Evolutionary conservation across 1,284 basidiomycete species (phyloP).

Genomic region (Trichosporon coremiiforme): DNA sequence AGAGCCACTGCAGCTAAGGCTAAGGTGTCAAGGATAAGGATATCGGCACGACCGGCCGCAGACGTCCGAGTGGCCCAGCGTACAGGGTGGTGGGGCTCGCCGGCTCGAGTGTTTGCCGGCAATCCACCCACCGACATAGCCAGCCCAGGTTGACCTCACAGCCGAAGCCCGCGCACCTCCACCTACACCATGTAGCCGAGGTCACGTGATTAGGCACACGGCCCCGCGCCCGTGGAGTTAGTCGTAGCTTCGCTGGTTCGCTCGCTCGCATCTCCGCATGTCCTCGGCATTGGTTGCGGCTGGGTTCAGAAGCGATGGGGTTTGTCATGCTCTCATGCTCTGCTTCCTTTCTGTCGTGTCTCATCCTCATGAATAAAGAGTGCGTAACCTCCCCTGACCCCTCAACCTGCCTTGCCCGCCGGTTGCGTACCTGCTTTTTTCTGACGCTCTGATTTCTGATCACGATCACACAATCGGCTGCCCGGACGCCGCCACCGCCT

Average conservation of each 20-base stretch:
- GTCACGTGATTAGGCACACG: conserved; percentile 7
- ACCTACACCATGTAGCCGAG: conserved; percentile 6
- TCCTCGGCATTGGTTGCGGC: not conserved
- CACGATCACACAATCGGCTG: not conserved
- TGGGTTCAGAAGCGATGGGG: not conserved
- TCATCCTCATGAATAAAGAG: not conserved
- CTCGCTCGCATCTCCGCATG: not conserved
- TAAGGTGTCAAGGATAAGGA: not conserved
- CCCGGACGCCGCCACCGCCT: not conserved
- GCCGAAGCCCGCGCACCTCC: not conserved
- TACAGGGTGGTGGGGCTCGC: not conserved
- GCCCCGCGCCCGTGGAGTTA: conserved; percentile 13
- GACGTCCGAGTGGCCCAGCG: not conserved
- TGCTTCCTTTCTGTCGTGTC: not conserved
- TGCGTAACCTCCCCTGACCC: not conserved
- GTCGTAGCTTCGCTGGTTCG: not conserved
- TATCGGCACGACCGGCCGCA: conserved; percentile 19
- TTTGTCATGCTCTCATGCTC: not conserved
- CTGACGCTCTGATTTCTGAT: not conserved
- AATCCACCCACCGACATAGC: not conserved
- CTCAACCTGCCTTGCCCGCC: not conserved
- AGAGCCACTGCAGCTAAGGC: not conserved
- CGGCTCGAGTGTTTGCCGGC: conserved; percentile 17
- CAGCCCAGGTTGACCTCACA: not conserved
- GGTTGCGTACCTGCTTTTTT: not conserved